Conservation (phyloP, 164 flowering plant genomes). For the Buxus sempervirens region DNA sequence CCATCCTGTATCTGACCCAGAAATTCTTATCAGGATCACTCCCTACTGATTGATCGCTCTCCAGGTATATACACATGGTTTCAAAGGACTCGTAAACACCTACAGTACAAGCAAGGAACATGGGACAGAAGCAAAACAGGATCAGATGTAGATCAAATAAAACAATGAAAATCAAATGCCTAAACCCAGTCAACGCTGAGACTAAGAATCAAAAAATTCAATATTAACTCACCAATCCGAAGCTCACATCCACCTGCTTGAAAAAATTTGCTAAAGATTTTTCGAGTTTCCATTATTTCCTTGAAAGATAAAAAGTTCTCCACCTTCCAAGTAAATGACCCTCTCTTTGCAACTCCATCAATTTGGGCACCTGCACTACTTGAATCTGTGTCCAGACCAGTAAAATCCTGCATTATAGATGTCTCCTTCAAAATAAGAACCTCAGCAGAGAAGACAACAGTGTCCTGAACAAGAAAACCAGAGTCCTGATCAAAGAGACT, state of each 20-base stretch:
- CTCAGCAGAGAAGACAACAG: conserved; percentile 92
- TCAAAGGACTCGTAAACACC: conserved; percentile 96
- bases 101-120: conserved; percentile 30
- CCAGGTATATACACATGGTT: conserved; percentile 93
- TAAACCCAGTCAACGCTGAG: neutral
- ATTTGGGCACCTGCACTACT: conserved; percentile 31
- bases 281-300: conserved; percentile 96
- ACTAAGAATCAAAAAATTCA: neutral
- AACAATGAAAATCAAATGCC: conserved; percentile 9
- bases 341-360: conserved; percentile 47
- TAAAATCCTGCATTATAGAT: conserved; percentile 62
- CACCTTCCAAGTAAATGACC: conserved; percentile 94
- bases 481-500: conserved; percentile 98
- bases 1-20: conserved; percentile 97
- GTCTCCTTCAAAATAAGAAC: conserved; percentile 96
- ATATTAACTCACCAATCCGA: conserved; percentile 73
- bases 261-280: conserved; percentile 96
- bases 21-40: conserved; percentile 91
- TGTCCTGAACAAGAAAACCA: conserved; percentile 91
- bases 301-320: conserved; percentile 94
- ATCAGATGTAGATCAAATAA: neutral
- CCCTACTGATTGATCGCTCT: conserved; percentile 94
- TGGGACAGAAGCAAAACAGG: neutral
- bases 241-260: conserved; percentile 99
- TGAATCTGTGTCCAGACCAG: conserved; percentile 48